phyloP scores from a whole-genome alignment of 2,329 filamentous ascomycete species.

The Colletotrichum limetticola region DNA sequence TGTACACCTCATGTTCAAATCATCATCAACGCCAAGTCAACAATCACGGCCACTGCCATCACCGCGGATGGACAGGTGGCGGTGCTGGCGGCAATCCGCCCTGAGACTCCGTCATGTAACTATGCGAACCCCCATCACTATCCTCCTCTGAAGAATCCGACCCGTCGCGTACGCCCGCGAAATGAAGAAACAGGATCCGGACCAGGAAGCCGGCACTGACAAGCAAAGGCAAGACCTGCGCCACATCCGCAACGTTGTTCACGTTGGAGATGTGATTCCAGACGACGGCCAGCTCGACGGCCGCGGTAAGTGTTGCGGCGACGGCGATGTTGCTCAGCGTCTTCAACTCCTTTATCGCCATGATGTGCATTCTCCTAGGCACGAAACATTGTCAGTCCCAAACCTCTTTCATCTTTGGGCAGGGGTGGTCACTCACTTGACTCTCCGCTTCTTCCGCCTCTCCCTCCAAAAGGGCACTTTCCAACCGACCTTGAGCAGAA shows the following conservation, averaged over 20 bases:
- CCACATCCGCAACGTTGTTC: constrained; percentile 40
- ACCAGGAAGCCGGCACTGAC: constrained; percentile 43
- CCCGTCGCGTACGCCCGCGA: constrained; percentile 16
- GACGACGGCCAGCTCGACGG: constrained; percentile 45
- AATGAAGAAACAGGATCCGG: constrained; percentile 40
- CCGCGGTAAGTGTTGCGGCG: constrained; percentile 35
- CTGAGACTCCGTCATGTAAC: constrained; percentile 24
- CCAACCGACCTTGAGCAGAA: constrained; percentile 41
- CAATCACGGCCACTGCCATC: neutral
- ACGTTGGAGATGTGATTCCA: constrained; percentile 45
- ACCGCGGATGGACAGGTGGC: constrained; percentile 21
- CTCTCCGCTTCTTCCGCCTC: constrained; percentile 36
- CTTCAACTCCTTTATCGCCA: constrained; percentile 39
- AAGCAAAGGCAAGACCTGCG: constrained; percentile 47
- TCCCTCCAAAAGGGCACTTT: constrained; percentile 32
- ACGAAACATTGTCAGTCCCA: neutral
- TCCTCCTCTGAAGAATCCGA: constrained; percentile 30
- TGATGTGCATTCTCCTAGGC: constrained; percentile 34
- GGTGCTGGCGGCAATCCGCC: constrained; percentile 16
- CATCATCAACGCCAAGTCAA: neutral
- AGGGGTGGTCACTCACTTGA: constrained; percentile 34
- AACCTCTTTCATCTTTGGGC: neutral
- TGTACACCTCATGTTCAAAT: neutral
- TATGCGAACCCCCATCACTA: constrained; percentile 10
- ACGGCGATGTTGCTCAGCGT: constrained; percentile 43